A percentile compares a stretch with the other conserved stretches of the same genome.
Evolutionary conservation across 352 stramenopile species (phyloP).

Genomic region (Phytophthora vignae): DNA sequence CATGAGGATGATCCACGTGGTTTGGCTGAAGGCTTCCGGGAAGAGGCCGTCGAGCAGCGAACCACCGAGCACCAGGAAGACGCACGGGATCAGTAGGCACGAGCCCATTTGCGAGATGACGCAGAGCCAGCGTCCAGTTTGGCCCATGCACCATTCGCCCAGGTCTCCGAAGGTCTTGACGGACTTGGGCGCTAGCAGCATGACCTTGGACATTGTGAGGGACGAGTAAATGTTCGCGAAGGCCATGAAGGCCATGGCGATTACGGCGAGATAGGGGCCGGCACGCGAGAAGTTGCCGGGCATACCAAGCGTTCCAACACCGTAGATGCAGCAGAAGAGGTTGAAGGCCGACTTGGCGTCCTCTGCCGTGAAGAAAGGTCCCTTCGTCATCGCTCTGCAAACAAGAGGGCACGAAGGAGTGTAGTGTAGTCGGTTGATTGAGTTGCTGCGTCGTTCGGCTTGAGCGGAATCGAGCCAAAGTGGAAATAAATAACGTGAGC

Average conservation of each 20-base stretch:
- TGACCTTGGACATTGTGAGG: slow-evolving; percentile 45
- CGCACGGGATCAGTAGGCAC: slow-evolving; percentile 51
- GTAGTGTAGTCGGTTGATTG: not conserved
- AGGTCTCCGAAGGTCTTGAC: slow-evolving; percentile 64
- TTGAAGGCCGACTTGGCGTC: slow-evolving; percentile 48
- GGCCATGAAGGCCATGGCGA: slow-evolving; percentile 58
- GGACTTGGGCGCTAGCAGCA: slow-evolving; percentile 48
- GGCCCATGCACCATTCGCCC: slow-evolving; percentile 57
- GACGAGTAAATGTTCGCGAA: slow-evolving; percentile 52
- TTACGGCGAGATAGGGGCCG: slow-evolving; percentile 32
- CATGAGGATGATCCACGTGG: slow-evolving; percentile 60
- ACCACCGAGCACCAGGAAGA: slow-evolving; percentile 62
- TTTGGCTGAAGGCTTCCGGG: slow-evolving; percentile 46
- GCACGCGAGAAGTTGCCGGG: slow-evolving; percentile 50
- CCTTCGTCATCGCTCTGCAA: slow-evolving; percentile 4
- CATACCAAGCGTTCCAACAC: slow-evolving; percentile 27
- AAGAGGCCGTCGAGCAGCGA: slow-evolving; percentile 55
- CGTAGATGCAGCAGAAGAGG: slow-evolving; percentile 56
- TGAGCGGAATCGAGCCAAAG: slow-evolving; percentile 2
- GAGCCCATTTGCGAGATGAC: slow-evolving; percentile 49
- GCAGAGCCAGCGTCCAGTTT: slow-evolving; percentile 47
- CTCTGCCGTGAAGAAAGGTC: slow-evolving; percentile 42
- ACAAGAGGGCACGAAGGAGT: not conserved
- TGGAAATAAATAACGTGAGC: slow-evolving; percentile 1
- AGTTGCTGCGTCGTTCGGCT: not conserved